phyloP scores from a whole-genome alignment of 225 moss, liverwort and hornwort species.

The Antitrichia curtipendula region DNA sequence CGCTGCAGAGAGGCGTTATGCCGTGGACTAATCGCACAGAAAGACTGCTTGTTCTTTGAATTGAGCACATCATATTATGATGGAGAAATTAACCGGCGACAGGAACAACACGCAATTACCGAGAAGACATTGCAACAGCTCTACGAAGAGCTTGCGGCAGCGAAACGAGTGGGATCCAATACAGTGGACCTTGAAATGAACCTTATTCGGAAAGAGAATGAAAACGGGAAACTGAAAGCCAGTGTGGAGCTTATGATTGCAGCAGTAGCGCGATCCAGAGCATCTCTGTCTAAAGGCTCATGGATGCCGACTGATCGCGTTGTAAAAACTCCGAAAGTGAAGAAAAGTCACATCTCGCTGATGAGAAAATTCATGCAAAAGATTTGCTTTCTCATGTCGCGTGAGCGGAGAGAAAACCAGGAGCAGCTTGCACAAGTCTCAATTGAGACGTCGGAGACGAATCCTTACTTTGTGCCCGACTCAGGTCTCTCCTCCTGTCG shows the following conservation, averaged over 20 bases:
- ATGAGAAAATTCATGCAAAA: background rate
- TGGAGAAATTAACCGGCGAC: background rate
- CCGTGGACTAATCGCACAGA: slow-evolving; percentile 24
- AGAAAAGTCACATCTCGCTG: background rate
- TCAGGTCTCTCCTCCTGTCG: background rate
- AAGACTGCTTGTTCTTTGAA: background rate
- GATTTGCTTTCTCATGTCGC: background rate
- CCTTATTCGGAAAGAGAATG: slow-evolving; percentile 18
- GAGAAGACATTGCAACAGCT: slow-evolving; percentile 16
- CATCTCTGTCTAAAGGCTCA: background rate
- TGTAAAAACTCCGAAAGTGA: background rate
- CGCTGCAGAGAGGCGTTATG: slow-evolving; percentile 26
- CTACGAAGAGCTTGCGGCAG: slow-evolving; percentile 13
- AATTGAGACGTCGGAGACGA: background rate
- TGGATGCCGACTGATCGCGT: background rate
- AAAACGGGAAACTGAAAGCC: slow-evolving; percentile 23
- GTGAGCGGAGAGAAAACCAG: background rate
- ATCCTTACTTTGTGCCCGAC: background rate
- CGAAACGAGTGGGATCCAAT: slow-evolving; percentile 5
- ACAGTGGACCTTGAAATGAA: slow-evolving; percentile 24
- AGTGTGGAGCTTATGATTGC: slow-evolving; percentile 21
- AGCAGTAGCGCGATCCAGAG: slow-evolving; percentile 25
- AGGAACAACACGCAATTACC: slow-evolving; percentile 1
- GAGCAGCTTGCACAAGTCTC: background rate
- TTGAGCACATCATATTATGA: slow-evolving; percentile 1